These are phyloP conservation scores for Boehmeria nivea DNA, from an alignment of 306 rosid species.

Conservation along the genomic window DNA sequence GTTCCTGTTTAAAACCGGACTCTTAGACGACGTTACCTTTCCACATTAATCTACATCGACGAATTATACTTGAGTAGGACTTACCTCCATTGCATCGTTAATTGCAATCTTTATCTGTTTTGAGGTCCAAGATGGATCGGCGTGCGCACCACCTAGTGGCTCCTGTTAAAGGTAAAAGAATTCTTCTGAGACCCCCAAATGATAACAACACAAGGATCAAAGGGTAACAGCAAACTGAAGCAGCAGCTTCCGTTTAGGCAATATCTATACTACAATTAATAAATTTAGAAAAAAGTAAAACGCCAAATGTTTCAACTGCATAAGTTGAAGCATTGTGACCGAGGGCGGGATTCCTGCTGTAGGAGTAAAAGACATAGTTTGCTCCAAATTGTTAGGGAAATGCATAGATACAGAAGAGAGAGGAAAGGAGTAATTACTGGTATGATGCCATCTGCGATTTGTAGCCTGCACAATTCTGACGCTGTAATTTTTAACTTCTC, in stretches of 20 bases:
- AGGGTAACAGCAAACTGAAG: too few species aligned
- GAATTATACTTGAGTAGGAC: constrained; percentile 24
- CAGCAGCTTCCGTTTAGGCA: too few species aligned
- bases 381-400: neutral
- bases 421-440: constrained; percentile 51
- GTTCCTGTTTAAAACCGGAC: constrained; percentile 55
- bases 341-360: too few species aligned
- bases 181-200: constrained; percentile 10
- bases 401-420: neutral
- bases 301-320: too few species aligned
- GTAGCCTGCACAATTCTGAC: constrained; percentile 48
- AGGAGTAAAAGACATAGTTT: too few species aligned
- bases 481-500: constrained; percentile 79
- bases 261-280: too few species aligned
- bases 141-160: constrained; percentile 94
- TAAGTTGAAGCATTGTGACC: too few species aligned
- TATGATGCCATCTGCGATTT: constrained; percentile 76
- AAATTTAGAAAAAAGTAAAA: too few species aligned
- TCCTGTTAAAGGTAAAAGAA: constrained; percentile 53
- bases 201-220: neutral
- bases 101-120: constrained; percentile 72
- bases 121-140: constrained; percentile 78
- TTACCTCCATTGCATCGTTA: constrained; percentile 75
- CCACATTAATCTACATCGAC: constrained; percentile 18
- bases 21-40: constrained; percentile 13